phyloP scores from a whole-genome alignment of 2,329 filamentous ascomycete species.

The Acephala macrosclerotiorum region DNA sequence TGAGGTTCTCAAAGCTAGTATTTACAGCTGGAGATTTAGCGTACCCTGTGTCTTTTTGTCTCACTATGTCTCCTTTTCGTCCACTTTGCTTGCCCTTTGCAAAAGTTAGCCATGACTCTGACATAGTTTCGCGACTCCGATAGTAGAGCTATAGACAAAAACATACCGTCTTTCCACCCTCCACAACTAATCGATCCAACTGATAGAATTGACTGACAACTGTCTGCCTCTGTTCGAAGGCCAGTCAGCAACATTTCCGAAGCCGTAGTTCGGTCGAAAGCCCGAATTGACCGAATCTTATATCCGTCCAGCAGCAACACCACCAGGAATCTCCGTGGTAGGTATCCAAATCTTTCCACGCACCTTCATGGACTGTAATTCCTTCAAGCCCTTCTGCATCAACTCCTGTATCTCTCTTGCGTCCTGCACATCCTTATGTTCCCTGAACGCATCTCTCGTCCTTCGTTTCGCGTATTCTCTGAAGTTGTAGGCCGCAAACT shows the following conservation, averaged over 20 bases:
- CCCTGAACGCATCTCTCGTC: constrained; percentile 89
- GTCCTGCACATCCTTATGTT: constrained; percentile 77
- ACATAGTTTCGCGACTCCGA: constrained; percentile 10
- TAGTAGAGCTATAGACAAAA: constrained; percentile 5
- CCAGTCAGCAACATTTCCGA: constrained; percentile 26
- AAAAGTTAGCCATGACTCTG: constrained; percentile 21
- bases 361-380: constrained; percentile 92
- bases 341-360: constrained; percentile 41
- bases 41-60: constrained; percentile 83
- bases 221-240: constrained; percentile 79
- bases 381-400: constrained; percentile 85
- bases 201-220: constrained; percentile 95
- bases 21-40: constrained; percentile 39
- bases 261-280: background rate
- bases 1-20: background rate
- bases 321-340: background rate
- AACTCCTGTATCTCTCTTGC: constrained; percentile 83
- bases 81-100: constrained; percentile 73
- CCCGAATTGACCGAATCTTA: constrained; percentile 23
- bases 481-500: constrained; percentile 97
- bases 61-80: constrained; percentile 68
- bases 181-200: constrained; percentile 88
- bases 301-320: constrained; percentile 9
- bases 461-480: constrained; percentile 93
- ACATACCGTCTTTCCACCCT: constrained; percentile 80